These are phyloP conservation scores for Escovopsis sp. DNA, from an alignment of 2,329 filamentous ascomycete genomes.

Conservation along the genomic window DNA sequence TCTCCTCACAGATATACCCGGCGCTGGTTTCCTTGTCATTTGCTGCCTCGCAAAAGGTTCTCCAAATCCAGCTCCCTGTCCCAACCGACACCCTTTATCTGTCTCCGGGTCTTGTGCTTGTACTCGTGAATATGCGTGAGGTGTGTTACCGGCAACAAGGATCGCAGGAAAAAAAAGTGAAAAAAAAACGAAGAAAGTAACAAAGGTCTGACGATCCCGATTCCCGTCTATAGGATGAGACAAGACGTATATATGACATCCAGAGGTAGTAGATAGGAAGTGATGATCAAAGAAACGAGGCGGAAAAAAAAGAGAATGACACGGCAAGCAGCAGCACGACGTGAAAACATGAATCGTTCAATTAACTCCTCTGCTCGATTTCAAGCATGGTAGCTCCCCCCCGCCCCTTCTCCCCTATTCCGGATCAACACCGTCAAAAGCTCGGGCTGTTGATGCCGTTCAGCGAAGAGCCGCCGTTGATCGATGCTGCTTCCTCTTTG, in stretches of 20 bases:
- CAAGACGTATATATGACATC: background rate
- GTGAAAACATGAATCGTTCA: no score
- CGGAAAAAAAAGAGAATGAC: constrained; percentile 1
- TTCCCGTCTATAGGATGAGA: background rate
- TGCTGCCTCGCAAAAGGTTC: background rate
- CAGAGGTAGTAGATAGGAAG: background rate
- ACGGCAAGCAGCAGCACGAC: constrained; percentile 3
- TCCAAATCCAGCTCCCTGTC: background rate
- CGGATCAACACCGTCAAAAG: background rate
- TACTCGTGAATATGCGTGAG: background rate
- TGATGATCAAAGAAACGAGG: background rate
- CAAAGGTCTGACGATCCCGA: background rate
- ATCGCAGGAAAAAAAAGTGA: background rate
- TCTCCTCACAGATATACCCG: background rate
- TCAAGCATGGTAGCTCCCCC: background rate
- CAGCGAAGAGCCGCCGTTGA: constrained; percentile 12
- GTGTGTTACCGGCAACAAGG: background rate
- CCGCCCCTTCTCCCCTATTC: background rate
- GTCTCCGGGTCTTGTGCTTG: background rate
- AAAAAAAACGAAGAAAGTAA: background rate
- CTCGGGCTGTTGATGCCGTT: constrained; percentile 17
- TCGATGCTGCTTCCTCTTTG: constrained; percentile 6
- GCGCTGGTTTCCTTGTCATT: background rate
- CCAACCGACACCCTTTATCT: constrained; percentile 1
- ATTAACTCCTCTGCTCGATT: background rate